Evolutionary conservation across 139 green algal genomes (phyloP).

Genomic region (Micractinium sp.): DNA sequence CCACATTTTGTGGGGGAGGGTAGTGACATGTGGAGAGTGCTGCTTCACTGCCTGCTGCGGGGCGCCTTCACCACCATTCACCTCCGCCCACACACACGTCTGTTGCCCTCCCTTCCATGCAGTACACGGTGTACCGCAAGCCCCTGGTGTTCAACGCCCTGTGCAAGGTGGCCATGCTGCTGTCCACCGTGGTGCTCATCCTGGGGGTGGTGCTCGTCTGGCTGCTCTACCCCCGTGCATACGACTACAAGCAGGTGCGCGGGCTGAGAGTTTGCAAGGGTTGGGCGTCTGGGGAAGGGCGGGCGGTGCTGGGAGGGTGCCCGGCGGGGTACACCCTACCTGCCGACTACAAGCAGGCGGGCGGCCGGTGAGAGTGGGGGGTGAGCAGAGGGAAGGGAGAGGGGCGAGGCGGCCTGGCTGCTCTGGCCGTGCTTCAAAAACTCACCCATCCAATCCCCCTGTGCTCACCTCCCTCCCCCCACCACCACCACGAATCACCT

Average conservation of each 20-base stretch:
- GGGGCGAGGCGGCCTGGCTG: no score
- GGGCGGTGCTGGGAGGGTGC: background rate
- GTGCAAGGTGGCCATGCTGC: slow-evolving; percentile 38
- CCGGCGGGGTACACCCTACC: background rate
- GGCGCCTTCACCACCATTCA: background rate
- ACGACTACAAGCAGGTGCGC: slow-evolving; percentile 48
- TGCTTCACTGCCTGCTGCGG: no score
- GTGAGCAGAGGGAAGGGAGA: no score
- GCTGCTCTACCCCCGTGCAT: slow-evolving; percentile 61
- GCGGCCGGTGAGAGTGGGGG: no score
- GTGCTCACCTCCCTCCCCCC: no score
- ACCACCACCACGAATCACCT: background rate
- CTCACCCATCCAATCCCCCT: no score
- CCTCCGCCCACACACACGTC: background rate
- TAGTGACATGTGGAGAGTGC: background rate
- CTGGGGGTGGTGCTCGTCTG: slow-evolving; percentile 58
- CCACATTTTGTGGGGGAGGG: background rate
- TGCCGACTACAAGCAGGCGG: no score
- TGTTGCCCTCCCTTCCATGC: background rate
- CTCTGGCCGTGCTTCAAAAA: no score
- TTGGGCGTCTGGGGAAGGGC: background rate
- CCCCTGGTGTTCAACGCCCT: slow-evolving; percentile 41
- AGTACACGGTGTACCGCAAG: slow-evolving; percentile 42
- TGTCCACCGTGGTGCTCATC: slow-evolving; percentile 40
- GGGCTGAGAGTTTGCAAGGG: no score